Evolutionary conservation across 441 rosid species (phyloP).

Genomic region (Croton laevigatus): DNA sequence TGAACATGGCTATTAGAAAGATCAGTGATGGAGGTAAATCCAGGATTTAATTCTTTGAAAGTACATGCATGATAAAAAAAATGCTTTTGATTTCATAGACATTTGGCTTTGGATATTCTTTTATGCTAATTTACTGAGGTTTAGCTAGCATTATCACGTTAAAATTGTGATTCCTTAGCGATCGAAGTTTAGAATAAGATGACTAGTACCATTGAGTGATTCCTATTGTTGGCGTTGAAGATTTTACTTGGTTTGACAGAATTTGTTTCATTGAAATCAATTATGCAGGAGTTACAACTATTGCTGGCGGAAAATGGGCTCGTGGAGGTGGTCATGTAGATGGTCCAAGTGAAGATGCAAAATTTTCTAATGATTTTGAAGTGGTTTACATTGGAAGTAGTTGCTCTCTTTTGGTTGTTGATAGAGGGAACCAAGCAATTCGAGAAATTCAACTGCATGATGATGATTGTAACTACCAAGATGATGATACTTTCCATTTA

Average conservation of each 20-base stretch:
- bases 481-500: slow-evolving; percentile 57
- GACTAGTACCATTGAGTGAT: too few relatives aligned
- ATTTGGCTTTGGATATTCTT: not conserved
- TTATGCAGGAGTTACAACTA: slow-evolving; percentile 74
- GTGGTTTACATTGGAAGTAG: slow-evolving; percentile 59
- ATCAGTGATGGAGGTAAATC: slow-evolving; percentile 71
- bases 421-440: slow-evolving; percentile 85
- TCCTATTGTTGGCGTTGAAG: not conserved
- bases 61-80: not conserved
- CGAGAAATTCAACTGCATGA: slow-evolving; percentile 77
- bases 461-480: slow-evolving; percentile 65
- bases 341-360: slow-evolving; percentile 93
- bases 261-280: not conserved
- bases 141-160: too few relatives aligned
- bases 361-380: slow-evolving; percentile 86
- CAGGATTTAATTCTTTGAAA: not conserved
- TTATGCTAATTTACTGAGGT: too few relatives aligned
- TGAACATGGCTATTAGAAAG: slow-evolving; percentile 92
- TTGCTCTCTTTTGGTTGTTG: slow-evolving; percentile 80
- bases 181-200: too few relatives aligned
- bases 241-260: not conserved
- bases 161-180: too few relatives aligned
- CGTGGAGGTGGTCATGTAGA: slow-evolving; percentile 74
- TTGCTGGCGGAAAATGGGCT: slow-evolving; percentile 80
- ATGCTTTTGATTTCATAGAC: not conserved